phyloP scores from a whole-genome alignment of 306 rosid genomes.

The Quercus robur region DNA sequence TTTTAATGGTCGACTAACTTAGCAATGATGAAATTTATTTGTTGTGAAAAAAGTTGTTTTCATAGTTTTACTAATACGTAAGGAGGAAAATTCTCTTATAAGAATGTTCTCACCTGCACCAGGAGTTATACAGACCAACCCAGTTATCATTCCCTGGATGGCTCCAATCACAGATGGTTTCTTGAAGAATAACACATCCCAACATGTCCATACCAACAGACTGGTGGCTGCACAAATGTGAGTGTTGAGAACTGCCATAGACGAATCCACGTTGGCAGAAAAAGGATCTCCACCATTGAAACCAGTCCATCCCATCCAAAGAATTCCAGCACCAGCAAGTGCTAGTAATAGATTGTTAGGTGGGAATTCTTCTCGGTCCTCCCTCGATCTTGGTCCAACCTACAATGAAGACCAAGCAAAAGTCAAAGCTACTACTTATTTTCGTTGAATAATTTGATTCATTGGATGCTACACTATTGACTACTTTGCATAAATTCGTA shows the following conservation, averaged over 20 bases:
- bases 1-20: no score
- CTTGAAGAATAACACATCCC: conserved; percentile 33
- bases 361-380: conserved; percentile 42
- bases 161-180: conserved; percentile 25
- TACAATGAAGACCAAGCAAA: not conserved
- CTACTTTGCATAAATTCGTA: no score
- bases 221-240: conserved; percentile 46
- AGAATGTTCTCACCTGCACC: conserved; percentile 10
- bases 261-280: conserved; percentile 30
- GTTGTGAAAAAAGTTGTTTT: no score
- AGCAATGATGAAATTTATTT: no score
- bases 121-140: conserved; percentile 24
- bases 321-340: conserved; percentile 33
- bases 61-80: no score
- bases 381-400: conserved; percentile 45
- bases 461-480: no score
- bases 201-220: conserved; percentile 39
- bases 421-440: no score
- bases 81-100: no score
- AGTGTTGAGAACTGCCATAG: conserved; percentile 36
- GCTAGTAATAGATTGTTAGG: conserved; percentile 42
- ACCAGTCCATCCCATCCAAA: conserved; percentile 51
- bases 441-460: no score
- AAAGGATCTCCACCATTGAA: conserved; percentile 47
- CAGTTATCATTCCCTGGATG: conserved; percentile 22